phyloP scores from a whole-genome alignment of 2,329 filamentous ascomycete genomes.

The Aschersonia sp. region DNA sequence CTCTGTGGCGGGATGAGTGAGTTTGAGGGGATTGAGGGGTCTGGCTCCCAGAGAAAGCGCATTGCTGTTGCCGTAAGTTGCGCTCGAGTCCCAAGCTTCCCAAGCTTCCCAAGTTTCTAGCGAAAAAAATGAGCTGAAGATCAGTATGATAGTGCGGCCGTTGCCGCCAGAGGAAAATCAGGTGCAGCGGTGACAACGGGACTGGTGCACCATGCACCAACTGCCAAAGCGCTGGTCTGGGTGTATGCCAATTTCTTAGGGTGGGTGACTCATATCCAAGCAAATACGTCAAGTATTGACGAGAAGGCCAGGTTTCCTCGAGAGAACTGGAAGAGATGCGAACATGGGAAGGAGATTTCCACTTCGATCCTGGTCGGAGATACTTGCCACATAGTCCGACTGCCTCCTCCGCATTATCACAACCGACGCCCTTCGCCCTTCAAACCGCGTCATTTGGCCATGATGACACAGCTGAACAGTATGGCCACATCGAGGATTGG shows the following conservation, averaged over 20 bases:
- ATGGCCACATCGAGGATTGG: conserved; percentile 12
- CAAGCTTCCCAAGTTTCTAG: too few species aligned
- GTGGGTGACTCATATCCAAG: conserved; percentile 30
- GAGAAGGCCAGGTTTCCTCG: not conserved
- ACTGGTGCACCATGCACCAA: conserved; percentile 68
- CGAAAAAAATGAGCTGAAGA: conserved; percentile 4
- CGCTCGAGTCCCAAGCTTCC: not conserved
- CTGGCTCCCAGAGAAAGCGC: conserved; percentile 35
- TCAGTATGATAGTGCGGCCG: conserved; percentile 53
- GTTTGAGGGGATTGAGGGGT: conserved; percentile 15
- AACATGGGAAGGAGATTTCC: not conserved
- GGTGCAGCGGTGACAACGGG: conserved; percentile 75
- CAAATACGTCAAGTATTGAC: not conserved
- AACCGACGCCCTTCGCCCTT: not conserved
- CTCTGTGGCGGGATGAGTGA: not conserved
- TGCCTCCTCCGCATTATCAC: conserved; percentile 2
- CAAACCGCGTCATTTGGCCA: conserved; percentile 1
- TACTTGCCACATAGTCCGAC: not conserved
- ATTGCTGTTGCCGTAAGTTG: conserved; percentile 43
- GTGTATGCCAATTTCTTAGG: conserved; percentile 65
- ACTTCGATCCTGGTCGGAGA: not conserved
- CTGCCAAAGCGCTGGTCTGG: conserved; percentile 60
- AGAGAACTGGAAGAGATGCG: not conserved
- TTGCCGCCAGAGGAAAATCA: conserved; percentile 87
- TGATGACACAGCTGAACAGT: conserved; percentile 5